Percentiles rank a stretch among this genome's conserved stretches.
Conservation (phyloP, 108 stramenopile species). For the Cyclotella choctawhatcheeana region DNA sequence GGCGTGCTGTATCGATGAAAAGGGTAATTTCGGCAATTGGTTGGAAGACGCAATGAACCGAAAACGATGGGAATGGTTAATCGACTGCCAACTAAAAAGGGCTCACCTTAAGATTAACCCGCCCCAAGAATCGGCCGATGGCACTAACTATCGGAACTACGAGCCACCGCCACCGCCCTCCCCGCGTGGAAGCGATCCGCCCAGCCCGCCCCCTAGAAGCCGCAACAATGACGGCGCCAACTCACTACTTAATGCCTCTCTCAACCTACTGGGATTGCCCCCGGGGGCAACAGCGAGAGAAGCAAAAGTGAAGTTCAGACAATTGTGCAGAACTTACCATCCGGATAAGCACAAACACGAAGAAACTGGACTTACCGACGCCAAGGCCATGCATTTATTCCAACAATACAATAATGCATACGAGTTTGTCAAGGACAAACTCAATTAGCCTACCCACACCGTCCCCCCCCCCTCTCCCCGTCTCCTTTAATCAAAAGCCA, state of each 20-base stretch:
- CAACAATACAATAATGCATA: slow-evolving; percentile 4
- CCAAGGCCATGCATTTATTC: neutral
- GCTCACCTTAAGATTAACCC: neutral
- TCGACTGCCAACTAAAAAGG: neutral
- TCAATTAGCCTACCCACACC: neutral
- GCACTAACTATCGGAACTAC: neutral
- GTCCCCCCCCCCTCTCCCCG: neutral
- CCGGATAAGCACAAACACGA: neutral
- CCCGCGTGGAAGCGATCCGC: neutral
- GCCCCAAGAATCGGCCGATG: neutral
- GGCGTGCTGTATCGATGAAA: neutral
- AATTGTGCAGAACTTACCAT: neutral
- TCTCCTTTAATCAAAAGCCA: neutral
- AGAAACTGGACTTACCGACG: neutral
- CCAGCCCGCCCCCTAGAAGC: neutral
- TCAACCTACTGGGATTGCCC: neutral
- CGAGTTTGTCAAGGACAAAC: neutral
- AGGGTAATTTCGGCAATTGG: slow-evolving; percentile 2
- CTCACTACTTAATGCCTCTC: neutral
- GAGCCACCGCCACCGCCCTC: neutral
- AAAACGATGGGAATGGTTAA: neutral
- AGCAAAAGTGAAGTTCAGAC: slow-evolving; percentile 1
- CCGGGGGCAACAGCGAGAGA: neutral
- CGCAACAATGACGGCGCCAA: neutral
- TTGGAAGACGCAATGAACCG: neutral